Percentiles rank a stretch among this genome's conserved stretches.
Conservation (phyloP, 441 rosid species). For the Theobroma grandiflorum region DNA sequence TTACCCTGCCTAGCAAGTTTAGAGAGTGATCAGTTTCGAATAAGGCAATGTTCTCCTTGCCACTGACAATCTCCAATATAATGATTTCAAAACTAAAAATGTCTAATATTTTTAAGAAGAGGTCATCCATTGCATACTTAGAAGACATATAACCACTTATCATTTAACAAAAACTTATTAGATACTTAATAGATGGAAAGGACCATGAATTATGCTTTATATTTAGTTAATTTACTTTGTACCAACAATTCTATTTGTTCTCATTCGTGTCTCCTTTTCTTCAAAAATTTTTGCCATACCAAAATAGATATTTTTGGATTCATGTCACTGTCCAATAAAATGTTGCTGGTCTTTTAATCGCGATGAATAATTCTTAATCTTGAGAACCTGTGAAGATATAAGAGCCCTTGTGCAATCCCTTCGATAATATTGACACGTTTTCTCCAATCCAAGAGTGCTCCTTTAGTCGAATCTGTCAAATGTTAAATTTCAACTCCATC, state of each 20-base stretch:
- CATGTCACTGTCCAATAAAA: slow-evolving; percentile 28
- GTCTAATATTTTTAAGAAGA: slow-evolving; percentile 34
- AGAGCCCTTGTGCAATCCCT: slow-evolving; percentile 39
- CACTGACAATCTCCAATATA: slow-evolving; percentile 36
- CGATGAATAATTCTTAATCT: slow-evolving; percentile 25
- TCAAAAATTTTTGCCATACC: slow-evolving; percentile 37
- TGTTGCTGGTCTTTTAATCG: slow-evolving; percentile 38
- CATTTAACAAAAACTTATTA: not conserved
- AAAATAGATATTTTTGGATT: slow-evolving; percentile 39
- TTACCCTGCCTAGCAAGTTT: slow-evolving; percentile 38
- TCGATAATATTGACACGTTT: slow-evolving; percentile 30
- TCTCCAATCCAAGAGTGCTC: slow-evolving; percentile 23
- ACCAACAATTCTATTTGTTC: slow-evolving; percentile 35
- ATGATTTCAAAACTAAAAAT: slow-evolving; percentile 37
- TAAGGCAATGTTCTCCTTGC: slow-evolving; percentile 33
- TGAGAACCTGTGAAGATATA: slow-evolving; percentile 42
- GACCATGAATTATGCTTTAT: not conserved
- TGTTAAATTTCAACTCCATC: not conserved
- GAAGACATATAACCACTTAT: slow-evolving; percentile 41
- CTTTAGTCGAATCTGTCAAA: slow-evolving; percentile 28
- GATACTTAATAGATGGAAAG: not conserved
- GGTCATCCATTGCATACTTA: slow-evolving; percentile 31
- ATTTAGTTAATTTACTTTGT: slow-evolving; percentile 31
- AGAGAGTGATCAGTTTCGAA: slow-evolving; percentile 20
- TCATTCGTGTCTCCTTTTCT: slow-evolving; percentile 20